phyloP scores from a whole-genome alignment of 495 filamentous ascomycete species.

The Podospora appendiculata region DNA sequence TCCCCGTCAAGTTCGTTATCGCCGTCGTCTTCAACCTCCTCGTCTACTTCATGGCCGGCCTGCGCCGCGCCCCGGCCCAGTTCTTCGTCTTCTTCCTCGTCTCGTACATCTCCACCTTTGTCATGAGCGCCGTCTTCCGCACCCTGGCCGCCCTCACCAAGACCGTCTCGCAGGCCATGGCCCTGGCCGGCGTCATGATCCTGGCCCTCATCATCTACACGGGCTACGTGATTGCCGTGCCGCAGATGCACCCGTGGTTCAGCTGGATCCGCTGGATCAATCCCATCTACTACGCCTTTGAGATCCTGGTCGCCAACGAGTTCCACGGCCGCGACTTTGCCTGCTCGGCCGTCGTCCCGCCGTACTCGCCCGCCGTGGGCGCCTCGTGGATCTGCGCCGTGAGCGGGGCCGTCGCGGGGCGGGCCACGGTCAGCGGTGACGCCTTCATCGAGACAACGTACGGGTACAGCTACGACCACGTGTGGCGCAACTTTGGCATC shows the following conservation, averaged over 20 bases:
- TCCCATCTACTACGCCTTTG: slow-evolving; percentile 72
- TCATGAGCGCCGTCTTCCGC: slow-evolving; percentile 55
- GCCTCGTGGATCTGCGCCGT: slow-evolving; percentile 47
- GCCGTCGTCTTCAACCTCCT: slow-evolving; percentile 46
- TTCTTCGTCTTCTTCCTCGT: slow-evolving; percentile 61
- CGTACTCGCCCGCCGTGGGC: slow-evolving; percentile 19
- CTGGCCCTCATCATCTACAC: slow-evolving; percentile 71
- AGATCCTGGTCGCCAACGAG: slow-evolving; percentile 63
- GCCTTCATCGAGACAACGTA: slow-evolving; percentile 54
- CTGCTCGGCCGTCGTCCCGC: slow-evolving; percentile 36
- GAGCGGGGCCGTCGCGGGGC: neutral
- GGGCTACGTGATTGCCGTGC: slow-evolving; percentile 67
- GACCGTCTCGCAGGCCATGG: slow-evolving; percentile 65
- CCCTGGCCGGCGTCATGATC: slow-evolving; percentile 61
- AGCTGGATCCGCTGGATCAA: slow-evolving; percentile 78
- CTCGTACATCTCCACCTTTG: slow-evolving; percentile 44
- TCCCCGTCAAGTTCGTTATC: slow-evolving; percentile 47
- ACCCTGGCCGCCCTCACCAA: slow-evolving; percentile 61
- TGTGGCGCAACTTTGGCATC: slow-evolving; percentile 78
- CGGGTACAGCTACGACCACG: slow-evolving; percentile 50
- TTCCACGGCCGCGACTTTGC: slow-evolving; percentile 47
- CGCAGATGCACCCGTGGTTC: slow-evolving; percentile 73
- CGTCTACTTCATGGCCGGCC: slow-evolving; percentile 51
- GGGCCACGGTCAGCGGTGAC: slow-evolving; percentile 47
- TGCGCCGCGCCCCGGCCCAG: slow-evolving; percentile 42